phyloP scores from a whole-genome alignment of 2,329 filamentous ascomycete species.

The Arthrobotrys sphaeroides region DNA sequence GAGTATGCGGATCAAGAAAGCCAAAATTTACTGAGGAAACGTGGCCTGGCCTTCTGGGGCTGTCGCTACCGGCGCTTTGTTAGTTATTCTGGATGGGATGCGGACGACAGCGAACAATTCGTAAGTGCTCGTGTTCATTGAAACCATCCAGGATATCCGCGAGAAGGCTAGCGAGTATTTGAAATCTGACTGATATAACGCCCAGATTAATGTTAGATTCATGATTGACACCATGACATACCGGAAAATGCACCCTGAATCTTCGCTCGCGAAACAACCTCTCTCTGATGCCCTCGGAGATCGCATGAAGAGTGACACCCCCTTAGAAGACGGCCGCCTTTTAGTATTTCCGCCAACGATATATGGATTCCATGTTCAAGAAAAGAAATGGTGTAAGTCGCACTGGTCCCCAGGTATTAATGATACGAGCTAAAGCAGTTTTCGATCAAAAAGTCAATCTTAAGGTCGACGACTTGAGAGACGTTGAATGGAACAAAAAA shows the following conservation, averaged over 20 bases:
- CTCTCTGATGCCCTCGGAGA: neutral
- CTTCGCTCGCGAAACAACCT: neutral
- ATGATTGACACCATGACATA: constrained; percentile 8
- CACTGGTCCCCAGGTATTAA: too few species aligned
- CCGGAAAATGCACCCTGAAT: neutral
- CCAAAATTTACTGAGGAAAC: neutral
- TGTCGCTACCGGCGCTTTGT: neutral
- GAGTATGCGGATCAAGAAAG: neutral
- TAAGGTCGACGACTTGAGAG: neutral
- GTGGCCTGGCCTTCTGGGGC: neutral
- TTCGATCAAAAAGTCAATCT: too few species aligned
- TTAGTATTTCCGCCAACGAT: neutral
- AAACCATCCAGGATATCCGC: too few species aligned
- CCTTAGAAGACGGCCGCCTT: neutral
- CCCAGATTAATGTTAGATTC: neutral
- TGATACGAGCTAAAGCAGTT: too few species aligned
- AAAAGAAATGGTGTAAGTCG: constrained; percentile 13
- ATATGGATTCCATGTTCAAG: neutral
- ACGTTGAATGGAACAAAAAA: neutral
- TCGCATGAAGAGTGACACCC: neutral
- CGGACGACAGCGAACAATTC: neutral
- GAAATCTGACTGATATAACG: too few species aligned
- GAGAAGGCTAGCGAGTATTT: too few species aligned
- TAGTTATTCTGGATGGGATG: neutral
- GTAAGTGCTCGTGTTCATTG: neutral